Evolutionary conservation across 495 filamentous ascomycete species (phyloP).

Genomic region (Astrothelium subdiscretum): DNA sequence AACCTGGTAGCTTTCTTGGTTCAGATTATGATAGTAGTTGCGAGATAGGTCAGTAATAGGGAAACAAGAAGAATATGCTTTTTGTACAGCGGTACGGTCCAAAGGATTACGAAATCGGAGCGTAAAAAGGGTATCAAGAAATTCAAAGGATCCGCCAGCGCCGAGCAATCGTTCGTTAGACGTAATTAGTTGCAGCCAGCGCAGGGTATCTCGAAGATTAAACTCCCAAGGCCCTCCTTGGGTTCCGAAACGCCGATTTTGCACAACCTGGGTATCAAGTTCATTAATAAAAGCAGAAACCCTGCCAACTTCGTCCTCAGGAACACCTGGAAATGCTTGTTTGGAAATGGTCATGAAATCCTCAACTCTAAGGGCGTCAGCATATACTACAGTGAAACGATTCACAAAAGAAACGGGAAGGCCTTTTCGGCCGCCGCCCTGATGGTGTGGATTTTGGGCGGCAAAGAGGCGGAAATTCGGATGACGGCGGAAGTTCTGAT

Average conservation of each 20-base stretch:
- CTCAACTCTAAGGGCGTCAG: constrained; percentile 69
- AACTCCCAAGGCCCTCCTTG: constrained; percentile 93
- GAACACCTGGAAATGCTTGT: constrained; percentile 56
- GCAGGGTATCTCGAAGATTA: constrained; percentile 81
- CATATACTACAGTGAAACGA: constrained; percentile 94
- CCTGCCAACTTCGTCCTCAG: constrained; percentile 41
- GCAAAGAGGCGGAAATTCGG: constrained; percentile 87
- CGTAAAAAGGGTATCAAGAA: constrained; percentile 70
- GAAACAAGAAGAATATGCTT: constrained; percentile 50
- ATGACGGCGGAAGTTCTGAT: constrained; percentile 83
- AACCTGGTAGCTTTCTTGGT: constrained; percentile 59
- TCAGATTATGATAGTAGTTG: constrained; percentile 53
- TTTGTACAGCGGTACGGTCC: constrained; percentile 52
- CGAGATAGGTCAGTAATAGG: constrained; percentile 25
- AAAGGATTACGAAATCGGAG: constrained; percentile 68
- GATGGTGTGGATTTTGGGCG: constrained; percentile 94
- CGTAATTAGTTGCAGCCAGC: constrained; percentile 71
- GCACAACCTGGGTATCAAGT: constrained; percentile 58
- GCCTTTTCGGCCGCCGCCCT: constrained; percentile 92
- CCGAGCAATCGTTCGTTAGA: constrained; percentile 43
- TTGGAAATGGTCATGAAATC: constrained; percentile 75
- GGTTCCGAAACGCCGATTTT: constrained; percentile 55
- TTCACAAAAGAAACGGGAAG: constrained; percentile 94
- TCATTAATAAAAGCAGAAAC: constrained; percentile 71
- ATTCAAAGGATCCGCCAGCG: constrained; percentile 47